Percentiles rank a stretch among this genome's conserved stretches.
Evolutionary conservation across 345 rosid genomes (phyloP).

Genomic region (Xanthoceras sorbifolium): DNA sequence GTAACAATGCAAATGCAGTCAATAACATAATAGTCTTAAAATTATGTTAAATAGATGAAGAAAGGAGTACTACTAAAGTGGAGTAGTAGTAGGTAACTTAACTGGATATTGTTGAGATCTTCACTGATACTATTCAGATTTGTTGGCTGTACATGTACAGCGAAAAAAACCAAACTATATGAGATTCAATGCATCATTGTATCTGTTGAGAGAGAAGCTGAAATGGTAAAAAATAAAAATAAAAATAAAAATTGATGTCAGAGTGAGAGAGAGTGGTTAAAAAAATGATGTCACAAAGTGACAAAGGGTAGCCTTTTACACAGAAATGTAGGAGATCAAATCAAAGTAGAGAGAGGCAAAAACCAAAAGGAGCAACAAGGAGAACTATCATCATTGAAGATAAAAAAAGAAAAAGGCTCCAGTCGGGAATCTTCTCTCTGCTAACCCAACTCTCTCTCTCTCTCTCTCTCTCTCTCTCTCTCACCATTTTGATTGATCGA

Average conservation of each 20-base stretch:
- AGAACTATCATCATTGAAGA: conserved; percentile 43
- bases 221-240: neutral
- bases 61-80: neutral
- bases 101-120: conserved; percentile 23
- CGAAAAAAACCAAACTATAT: conserved; percentile 9
- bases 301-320: conserved; percentile 50
- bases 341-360: conserved; percentile 3
- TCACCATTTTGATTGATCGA: conserved; percentile 23
- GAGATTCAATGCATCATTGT: conserved; percentile 15
- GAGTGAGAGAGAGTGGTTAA: conserved; percentile 34
- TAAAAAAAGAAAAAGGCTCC: conserved; percentile 19
- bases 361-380: conserved; percentile 35
- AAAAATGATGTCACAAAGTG: conserved; percentile 46
- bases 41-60: neutral
- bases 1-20: no score
- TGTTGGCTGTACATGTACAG: conserved; percentile 18
- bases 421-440: conserved; percentile 40
- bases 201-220: neutral
- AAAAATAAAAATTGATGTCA: conserved; percentile 18
- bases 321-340: conserved; percentile 59
- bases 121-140: conserved; percentile 6
- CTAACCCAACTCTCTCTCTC: neutral
- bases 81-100: no score
- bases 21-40: no score
- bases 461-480: neutral